Conservation (phyloP, 805 yeast genomes). For the Kodamaea laetipori region DNA sequence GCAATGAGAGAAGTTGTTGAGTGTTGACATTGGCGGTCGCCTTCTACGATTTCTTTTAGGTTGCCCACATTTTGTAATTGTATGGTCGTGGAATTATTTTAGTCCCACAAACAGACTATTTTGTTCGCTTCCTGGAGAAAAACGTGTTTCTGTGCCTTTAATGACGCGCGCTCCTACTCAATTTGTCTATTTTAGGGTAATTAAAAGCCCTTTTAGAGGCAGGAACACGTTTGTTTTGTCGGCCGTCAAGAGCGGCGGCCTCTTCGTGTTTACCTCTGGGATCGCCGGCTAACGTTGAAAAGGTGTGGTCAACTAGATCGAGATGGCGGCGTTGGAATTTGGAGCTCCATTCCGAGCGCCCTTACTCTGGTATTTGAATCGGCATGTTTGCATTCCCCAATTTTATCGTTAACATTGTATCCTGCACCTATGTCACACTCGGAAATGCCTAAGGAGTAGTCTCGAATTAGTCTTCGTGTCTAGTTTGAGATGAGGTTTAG, state of each 20-base stretch:
- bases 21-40: background rate
- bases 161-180: slow-evolving; percentile 1
- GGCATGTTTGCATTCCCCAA: background rate
- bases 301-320: too few species aligned
- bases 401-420: background rate
- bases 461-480: too few species aligned
- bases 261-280: too few species aligned
- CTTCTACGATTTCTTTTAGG: background rate
- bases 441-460: slow-evolving; percentile 3
- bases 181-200: background rate
- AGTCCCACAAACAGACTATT: background rate
- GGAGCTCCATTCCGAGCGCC: background rate
- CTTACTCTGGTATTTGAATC: background rate
- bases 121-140: slow-evolving; percentile 2
- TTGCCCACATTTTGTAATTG: slow-evolving; percentile 3
- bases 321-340: too few species aligned
- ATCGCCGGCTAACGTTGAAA: too few species aligned
- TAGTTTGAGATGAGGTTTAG: background rate
- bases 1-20: too few species aligned
- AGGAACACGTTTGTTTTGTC: slow-evolving; percentile 1
- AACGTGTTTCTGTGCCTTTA: slow-evolving; percentile 5
- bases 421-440: background rate
- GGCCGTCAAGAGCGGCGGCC: too few species aligned
- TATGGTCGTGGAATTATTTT: background rate
- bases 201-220: background rate